phyloP scores from a whole-genome alignment of 2,329 filamentous ascomycete species.

The Aspergillus aculeatinus region DNA sequence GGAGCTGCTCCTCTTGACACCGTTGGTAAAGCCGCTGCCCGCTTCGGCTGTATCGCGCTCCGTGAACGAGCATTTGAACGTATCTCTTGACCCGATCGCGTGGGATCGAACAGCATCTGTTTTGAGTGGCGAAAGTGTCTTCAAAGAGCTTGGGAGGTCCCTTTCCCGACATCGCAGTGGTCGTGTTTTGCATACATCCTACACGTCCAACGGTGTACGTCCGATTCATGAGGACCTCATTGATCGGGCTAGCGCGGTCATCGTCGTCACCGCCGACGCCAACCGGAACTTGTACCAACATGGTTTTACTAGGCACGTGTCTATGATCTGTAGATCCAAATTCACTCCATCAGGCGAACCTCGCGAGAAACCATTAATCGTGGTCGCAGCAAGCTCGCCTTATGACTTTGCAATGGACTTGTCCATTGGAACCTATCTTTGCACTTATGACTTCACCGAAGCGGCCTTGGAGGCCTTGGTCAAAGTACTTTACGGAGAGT shows the following conservation, averaged over 20 bases:
- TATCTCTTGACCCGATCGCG: conserved; percentile 55
- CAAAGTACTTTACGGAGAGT: conserved; percentile 77
- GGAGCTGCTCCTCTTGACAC: conserved; percentile 84
- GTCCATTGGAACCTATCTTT: conserved; percentile 86
- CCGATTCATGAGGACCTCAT: conserved; percentile 93
- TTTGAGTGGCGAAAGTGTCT: conserved; percentile 91
- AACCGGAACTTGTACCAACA: conserved; percentile 92
- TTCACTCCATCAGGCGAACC: conserved; percentile 39
- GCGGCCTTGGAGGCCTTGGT: conserved; percentile 83
- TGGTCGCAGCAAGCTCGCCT: conserved; percentile 89
- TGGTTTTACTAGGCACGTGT: conserved; percentile 92
- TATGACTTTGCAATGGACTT: conserved; percentile 96
- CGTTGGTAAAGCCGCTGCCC: conserved; percentile 86
- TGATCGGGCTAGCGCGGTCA: conserved; percentile 80
- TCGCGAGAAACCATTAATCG: conserved; percentile 77
- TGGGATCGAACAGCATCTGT: conserved; percentile 62
- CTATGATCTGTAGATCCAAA: conserved; percentile 74
- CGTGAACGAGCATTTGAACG: conserved; percentile 50
- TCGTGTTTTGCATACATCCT: conserved; percentile 88
- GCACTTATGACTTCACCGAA: conserved; percentile 95
- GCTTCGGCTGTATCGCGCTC: conserved; percentile 80
- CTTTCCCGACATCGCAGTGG: conserved; percentile 83
- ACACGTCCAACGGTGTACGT: conserved; percentile 87
- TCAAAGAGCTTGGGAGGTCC: conserved; percentile 81
- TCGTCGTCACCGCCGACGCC: conserved; percentile 89